Evolutionary conservation across 805 yeast genomes (phyloP), one percentile per base, ranked within the genome.

Genomic region (Torulaspora indica): DNA sequence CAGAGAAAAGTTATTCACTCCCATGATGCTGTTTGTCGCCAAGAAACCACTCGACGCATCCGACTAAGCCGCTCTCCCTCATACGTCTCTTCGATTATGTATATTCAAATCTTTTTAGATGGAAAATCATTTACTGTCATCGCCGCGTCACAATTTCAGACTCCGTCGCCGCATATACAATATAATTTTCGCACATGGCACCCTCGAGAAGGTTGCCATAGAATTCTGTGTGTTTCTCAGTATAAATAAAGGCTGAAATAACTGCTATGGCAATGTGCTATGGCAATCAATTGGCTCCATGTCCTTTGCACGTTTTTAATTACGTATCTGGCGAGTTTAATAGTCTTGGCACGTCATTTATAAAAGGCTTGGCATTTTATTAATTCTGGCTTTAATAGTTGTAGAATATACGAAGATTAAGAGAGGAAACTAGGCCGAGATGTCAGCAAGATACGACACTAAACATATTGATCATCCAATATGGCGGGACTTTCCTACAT

Each of bases 21-120:
- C 98, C 60, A 93, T 93, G 98, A 85, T 88, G 93, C 76, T 93
- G 65, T 91, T 81, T 64, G 79, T 93, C 54, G 89, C 78, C 57
- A 83, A 78, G 72, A 91, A 91, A 73, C 98, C 98, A 22, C 13
- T 43, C 32, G 42, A 38, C 14, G 34, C 46, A 13, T 32, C 38
- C 24, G 31, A 37, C 3, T 40, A 10, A 40, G 20, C 33, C 17
- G 8, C 14, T 23, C 17, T 28, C 13, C 28, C 14, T 10, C 25
- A 25, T n/a, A 30, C 24, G 22, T 12, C 20, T 27, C n/a, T 9
- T 28, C 33, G 38, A 35, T 35, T 40, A 20, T 35, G 43, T 40
- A 40, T 40, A 40, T 40, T 40, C 43, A 34, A 35, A 17, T 32
- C 30, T 10, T 14, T 23, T 3, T 6, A n/a, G 23, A 37, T 17